Evolutionary conservation across 1,139 yeast genomes (phyloP).

Genomic region (Lodderomyces margitis): DNA sequence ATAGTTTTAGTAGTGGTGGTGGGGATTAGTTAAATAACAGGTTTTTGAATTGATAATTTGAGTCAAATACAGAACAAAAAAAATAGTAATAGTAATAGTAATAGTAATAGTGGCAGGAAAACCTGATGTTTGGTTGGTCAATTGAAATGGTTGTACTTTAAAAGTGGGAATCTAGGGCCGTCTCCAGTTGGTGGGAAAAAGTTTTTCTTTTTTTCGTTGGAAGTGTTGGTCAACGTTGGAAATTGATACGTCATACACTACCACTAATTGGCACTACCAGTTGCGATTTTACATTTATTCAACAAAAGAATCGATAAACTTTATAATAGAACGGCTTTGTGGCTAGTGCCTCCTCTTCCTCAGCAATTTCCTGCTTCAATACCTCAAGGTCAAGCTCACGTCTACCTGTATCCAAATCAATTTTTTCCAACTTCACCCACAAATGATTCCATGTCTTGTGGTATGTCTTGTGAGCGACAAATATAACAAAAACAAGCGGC

Average conservation of each 20-base stretch:
- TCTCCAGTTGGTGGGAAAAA: neutral
- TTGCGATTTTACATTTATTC: conserved; percentile 9
- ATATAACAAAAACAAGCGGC: conserved; percentile 44
- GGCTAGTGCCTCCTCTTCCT: conserved; percentile 31
- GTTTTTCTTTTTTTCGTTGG: neutral
- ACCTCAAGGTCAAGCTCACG: conserved; percentile 45
- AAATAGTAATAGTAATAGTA: too few species aligned
- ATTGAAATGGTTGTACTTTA: too few species aligned
- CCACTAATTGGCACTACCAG: neutral
- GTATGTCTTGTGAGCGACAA: conserved; percentile 30
- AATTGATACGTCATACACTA: too few species aligned
- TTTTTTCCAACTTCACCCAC: conserved; percentile 35
- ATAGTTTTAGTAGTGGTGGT: too few species aligned
- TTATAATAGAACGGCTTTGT: conserved; percentile 30
- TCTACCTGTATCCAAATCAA: conserved; percentile 53
- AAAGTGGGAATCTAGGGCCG: too few species aligned
- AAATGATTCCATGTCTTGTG: conserved; percentile 26
- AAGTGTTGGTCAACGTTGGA: neutral
- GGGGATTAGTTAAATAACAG: too few species aligned
- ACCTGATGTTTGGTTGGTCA: too few species aligned
- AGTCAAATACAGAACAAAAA: too few species aligned
- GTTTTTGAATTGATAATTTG: too few species aligned
- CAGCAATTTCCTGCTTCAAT: conserved; percentile 46
- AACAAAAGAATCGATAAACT: conserved; percentile 42
- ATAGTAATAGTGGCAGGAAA: too few species aligned